Evolutionary conservation across 352 stramenopile species (phyloP).

Genomic region (Pilasporangium apinafurcum): DNA sequence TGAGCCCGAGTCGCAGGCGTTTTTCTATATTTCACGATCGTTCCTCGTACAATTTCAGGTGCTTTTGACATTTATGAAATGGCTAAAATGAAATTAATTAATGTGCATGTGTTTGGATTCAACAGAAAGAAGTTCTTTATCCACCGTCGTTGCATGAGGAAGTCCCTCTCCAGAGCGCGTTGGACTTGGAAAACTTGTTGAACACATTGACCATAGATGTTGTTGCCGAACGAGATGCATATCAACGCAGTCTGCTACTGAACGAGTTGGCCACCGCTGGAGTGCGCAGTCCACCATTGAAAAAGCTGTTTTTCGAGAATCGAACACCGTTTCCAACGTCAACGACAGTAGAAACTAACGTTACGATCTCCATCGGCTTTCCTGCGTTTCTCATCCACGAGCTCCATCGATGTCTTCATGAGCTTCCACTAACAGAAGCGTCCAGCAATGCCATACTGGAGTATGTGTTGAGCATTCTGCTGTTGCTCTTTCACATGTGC

Average conservation of each 20-base stretch:
- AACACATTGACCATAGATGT: slow-evolving; percentile 28
- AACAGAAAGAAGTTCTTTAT: not conserved
- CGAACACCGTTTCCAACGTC: slow-evolving; percentile 12
- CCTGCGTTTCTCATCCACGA: slow-evolving; percentile 19
- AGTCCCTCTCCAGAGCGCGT: not conserved
- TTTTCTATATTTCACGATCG: slow-evolving; percentile 37
- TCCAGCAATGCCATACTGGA: slow-evolving; percentile 13
- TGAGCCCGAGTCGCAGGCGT: slow-evolving; percentile 47
- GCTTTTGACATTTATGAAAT: not conserved
- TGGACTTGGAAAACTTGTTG: slow-evolving; percentile 23
- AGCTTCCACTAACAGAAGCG: slow-evolving; percentile 5
- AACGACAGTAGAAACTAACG: too few relatives aligned
- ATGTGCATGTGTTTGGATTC: not conserved
- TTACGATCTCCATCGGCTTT: slow-evolving; percentile 19
- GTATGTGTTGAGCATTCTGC: slow-evolving; percentile 14
- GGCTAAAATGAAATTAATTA: not conserved
- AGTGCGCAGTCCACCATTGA: slow-evolving; percentile 19
- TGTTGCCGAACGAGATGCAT: slow-evolving; percentile 3
- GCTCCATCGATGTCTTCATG: slow-evolving; percentile 14
- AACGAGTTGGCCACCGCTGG: slow-evolving; percentile 37
- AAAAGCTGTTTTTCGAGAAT: slow-evolving; percentile 49
- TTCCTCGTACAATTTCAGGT: slow-evolving; percentile 43
- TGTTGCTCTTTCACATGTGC: slow-evolving; percentile 13
- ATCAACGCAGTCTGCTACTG: slow-evolving; percentile 21
- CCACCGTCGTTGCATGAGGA: not conserved